Percentiles rank a stretch among this genome's conserved stretches.
phyloP scores from a whole-genome alignment of 2,329 filamentous ascomycete genomes.

The Ceratocystis papillata region DNA sequence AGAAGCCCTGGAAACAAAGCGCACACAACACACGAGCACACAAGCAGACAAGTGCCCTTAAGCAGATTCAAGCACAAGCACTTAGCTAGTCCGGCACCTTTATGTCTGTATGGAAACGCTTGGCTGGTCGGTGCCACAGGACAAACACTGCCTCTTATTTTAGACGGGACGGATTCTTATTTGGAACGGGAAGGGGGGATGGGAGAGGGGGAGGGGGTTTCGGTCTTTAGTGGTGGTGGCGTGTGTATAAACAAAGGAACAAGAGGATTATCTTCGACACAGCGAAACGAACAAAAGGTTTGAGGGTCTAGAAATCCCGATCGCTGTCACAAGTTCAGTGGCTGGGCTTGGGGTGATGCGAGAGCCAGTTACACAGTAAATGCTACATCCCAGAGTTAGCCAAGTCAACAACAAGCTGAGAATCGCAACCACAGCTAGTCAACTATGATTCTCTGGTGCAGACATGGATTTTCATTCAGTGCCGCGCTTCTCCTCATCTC shows the following conservation, averaged over 20 bases:
- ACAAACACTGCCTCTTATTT: constrained; percentile 16
- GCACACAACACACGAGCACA: neutral
- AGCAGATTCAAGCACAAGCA: constrained; percentile 1
- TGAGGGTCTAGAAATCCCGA: too few species aligned
- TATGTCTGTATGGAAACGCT: neutral
- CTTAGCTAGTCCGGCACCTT: neutral
- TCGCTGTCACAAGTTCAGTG: too few species aligned
- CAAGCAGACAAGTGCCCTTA: neutral
- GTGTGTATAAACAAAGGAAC: neutral
- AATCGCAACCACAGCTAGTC: too few species aligned
- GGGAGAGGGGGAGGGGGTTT: neutral
- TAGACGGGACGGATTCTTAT: constrained; percentile 7
- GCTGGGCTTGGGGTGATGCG: too few species aligned
- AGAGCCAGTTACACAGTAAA: too few species aligned
- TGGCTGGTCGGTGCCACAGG: constrained; percentile 6
- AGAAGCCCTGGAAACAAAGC: constrained; percentile 5
- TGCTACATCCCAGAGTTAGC: too few species aligned
- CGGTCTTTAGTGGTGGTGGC: too few species aligned
- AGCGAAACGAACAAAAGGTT: neutral
- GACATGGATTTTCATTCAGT: too few species aligned
- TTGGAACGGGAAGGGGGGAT: neutral
- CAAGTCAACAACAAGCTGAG: too few species aligned
- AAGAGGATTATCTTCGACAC: neutral
- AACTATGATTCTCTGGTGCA: too few species aligned
- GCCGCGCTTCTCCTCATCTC: neutral